Percentiles rank a stretch among this genome's conserved stretches.
These are phyloP conservation scores for Anethum foeniculum DNA, from an alignment of 140 eudicot species.

Conservation along the genomic window DNA sequence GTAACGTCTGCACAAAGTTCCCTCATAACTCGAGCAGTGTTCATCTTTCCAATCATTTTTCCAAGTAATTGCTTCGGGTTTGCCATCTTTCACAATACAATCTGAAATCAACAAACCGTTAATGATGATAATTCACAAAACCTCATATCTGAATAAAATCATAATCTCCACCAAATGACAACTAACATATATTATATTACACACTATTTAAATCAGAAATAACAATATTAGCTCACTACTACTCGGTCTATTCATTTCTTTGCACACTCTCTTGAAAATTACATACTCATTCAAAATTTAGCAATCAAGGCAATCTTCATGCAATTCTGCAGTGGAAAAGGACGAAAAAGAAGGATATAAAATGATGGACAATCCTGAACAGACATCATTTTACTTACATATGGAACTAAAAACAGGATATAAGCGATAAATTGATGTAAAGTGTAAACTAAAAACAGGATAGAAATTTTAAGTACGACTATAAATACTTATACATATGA, in stretches of 20 bases:
- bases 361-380: background rate
- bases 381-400: background rate
- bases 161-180: background rate
- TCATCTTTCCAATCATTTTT: background rate
- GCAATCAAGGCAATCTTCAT: background rate
- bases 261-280: background rate
- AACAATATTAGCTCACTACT: background rate
- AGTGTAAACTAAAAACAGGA: background rate
- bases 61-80: background rate
- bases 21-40: conserved; percentile 2
- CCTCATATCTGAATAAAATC: background rate
- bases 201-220: background rate
- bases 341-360: background rate
- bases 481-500: too few species aligned
- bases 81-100: background rate
- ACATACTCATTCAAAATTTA: background rate
- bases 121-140: background rate
- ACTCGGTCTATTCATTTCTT: background rate
- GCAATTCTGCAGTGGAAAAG: background rate
- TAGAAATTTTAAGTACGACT: too few species aligned
- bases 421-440: background rate
- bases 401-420: background rate
- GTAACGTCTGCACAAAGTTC: background rate
- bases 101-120: background rate
- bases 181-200: background rate